Conservation (phyloP, 1,139 yeast species). For the Suhomyces atakaporum region DNA sequence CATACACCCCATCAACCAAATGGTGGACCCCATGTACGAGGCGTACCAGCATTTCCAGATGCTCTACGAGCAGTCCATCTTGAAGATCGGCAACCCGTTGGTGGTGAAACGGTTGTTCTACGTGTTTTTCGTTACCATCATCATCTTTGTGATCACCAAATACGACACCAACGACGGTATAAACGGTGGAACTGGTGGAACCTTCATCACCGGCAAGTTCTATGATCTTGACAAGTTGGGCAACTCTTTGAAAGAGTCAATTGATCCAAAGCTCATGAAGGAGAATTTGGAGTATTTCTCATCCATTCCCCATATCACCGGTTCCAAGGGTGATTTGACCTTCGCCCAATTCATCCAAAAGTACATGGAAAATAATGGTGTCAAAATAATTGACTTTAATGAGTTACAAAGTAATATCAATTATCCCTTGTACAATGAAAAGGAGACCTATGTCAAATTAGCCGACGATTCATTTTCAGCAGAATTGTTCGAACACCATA, state of each 20-base stretch:
- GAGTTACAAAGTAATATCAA: slow-evolving; percentile 59
- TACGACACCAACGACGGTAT: slow-evolving; percentile 55
- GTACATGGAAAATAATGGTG: slow-evolving; percentile 58
- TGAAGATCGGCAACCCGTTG: slow-evolving; percentile 79
- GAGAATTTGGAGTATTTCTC: slow-evolving; percentile 75
- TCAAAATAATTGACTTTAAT: slow-evolving; percentile 51
- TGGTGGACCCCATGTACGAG: slow-evolving; percentile 71
- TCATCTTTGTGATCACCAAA: slow-evolving; percentile 52
- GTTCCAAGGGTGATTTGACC: slow-evolving; percentile 80
- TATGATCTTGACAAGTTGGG: slow-evolving; percentile 57
- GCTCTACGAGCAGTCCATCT: slow-evolving; percentile 57
- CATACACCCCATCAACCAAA: slow-evolving; percentile 54
- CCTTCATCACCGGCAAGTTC: slow-evolving; percentile 59
- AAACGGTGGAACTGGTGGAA: slow-evolving; percentile 42
- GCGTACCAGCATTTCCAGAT: slow-evolving; percentile 47
- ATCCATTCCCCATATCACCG: slow-evolving; percentile 84
- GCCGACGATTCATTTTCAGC: slow-evolving; percentile 41
- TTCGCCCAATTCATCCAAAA: slow-evolving; percentile 65
- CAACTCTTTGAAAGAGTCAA: slow-evolving; percentile 47
- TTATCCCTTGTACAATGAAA: slow-evolving; percentile 39
- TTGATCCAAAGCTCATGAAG: slow-evolving; percentile 62
- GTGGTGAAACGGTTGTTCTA: slow-evolving; percentile 77
- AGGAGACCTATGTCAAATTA: slow-evolving; percentile 33
- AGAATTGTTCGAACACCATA: slow-evolving; percentile 35
- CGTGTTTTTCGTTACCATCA: slow-evolving; percentile 45